Percentiles rank a stretch among this genome's conserved stretches.
phyloP scores from a whole-genome alignment of 2,329 filamentous ascomycete species.

The Piedraia hortae region DNA sequence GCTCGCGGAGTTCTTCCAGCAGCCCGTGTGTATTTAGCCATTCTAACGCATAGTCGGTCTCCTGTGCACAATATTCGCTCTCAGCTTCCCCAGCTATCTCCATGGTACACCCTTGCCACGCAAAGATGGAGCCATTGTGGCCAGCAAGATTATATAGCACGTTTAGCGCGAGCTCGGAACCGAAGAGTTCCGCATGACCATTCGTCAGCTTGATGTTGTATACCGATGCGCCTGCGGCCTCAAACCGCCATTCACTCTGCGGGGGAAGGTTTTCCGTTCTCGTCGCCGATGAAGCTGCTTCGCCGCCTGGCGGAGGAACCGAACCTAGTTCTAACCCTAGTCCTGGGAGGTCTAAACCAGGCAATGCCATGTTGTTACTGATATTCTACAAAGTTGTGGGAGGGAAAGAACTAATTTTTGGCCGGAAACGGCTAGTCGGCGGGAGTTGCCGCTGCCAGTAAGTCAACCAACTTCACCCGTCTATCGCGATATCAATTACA shows the following conservation, averaged over 20 bases:
- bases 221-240: conserved; percentile 11
- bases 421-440: no score
- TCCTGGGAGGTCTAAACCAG: conserved; percentile 19
- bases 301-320: conserved; percentile 6
- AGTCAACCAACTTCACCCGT: no score
- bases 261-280: conserved; percentile 17
- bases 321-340: conserved; percentile 5
- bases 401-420: no score
- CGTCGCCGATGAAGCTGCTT: no score
- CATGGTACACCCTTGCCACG: conserved; percentile 70
- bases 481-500: no score
- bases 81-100: conserved; percentile 46
- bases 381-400: no score
- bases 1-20: conserved; percentile 42
- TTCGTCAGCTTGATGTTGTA: conserved; percentile 33
- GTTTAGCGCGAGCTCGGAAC: conserved; percentile 65
- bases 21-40: conserved; percentile 74
- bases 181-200: conserved; percentile 79
- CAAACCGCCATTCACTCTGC: conserved; percentile 20
- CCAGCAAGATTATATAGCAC: conserved; percentile 59
- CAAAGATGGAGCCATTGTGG: conserved; percentile 66
- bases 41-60: conserved; percentile 47
- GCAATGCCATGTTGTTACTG: conserved; percentile 16
- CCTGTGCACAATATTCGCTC: conserved; percentile 42
- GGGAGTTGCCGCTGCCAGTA: no score